These are phyloP conservation scores for Schwanniomyces sp. DNA, from an alignment of 805 yeast species.

Conservation along the genomic window DNA sequence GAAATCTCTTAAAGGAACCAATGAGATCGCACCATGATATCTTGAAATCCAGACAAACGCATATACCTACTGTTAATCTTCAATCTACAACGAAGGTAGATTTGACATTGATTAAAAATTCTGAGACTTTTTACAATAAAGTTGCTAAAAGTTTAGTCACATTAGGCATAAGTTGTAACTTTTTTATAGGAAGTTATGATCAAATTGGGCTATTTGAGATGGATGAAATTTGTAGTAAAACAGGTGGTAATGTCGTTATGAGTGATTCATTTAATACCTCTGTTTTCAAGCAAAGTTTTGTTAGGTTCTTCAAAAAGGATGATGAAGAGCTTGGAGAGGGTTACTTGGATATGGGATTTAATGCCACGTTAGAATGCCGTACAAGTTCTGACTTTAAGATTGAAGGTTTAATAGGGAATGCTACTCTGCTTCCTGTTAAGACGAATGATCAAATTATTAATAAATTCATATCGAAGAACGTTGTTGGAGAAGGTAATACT, in stretches of 20 bases:
- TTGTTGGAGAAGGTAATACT: slow-evolving; percentile 51
- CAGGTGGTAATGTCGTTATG: slow-evolving; percentile 65
- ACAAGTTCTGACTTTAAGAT: slow-evolving; percentile 50
- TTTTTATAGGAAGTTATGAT: slow-evolving; percentile 67
- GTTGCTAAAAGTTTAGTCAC: slow-evolving; percentile 48
- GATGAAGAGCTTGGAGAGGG: slow-evolving; percentile 29
- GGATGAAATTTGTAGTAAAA: slow-evolving; percentile 54
- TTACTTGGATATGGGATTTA: slow-evolving; percentile 52
- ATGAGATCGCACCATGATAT: slow-evolving; percentile 68
- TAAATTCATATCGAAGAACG: slow-evolving; percentile 28
- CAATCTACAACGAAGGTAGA: slow-evolving; percentile 34
- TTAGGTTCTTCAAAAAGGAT: slow-evolving; percentile 46
- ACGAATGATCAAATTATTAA: slow-evolving; percentile 22
- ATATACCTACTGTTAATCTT: slow-evolving; percentile 27
- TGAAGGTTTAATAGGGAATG: slow-evolving; percentile 65
- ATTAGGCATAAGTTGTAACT: slow-evolving; percentile 55
- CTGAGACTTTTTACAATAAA: slow-evolving; percentile 47
- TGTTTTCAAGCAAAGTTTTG: slow-evolving; percentile 65
- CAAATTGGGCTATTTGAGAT: slow-evolving; percentile 69
- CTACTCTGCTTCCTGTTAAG: slow-evolving; percentile 41
- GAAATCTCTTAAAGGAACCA: slow-evolving; percentile 56
- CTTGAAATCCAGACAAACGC: slow-evolving; percentile 36
- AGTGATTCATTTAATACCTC: slow-evolving; percentile 67
- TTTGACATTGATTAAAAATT: slow-evolving; percentile 29
- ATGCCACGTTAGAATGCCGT: slow-evolving; percentile 60